phyloP scores from a whole-genome alignment of 495 filamentous ascomycete species.

The Tuber microsphaerosporum region DNA sequence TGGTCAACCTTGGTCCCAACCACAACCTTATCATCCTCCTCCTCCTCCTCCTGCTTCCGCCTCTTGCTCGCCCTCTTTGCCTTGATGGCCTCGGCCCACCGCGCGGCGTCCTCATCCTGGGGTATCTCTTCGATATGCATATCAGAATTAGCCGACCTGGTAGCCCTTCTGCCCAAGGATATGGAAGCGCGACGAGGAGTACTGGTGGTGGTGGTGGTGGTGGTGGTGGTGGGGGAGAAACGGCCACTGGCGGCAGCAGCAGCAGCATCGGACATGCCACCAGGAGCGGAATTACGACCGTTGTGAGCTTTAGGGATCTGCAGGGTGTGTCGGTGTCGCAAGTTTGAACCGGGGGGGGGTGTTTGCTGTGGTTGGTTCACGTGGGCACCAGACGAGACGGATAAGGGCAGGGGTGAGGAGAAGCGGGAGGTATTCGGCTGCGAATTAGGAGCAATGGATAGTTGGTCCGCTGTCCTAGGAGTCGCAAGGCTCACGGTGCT shows the following conservation, averaged over 20 bases:
- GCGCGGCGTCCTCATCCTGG: conserved; percentile 79
- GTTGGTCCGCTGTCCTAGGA: conserved; percentile 18
- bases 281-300: conserved; percentile 50
- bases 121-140: conserved; percentile 71
- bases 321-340: conserved; percentile 72
- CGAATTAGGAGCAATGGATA: conserved; percentile 23
- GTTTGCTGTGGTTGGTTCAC: conserved; percentile 24
- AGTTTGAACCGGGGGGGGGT: conserved; percentile 24
- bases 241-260: conserved; percentile 72
- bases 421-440: conserved; percentile 30
- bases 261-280: conserved; percentile 56
- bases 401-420: conserved; percentile 17
- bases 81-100: conserved; percentile 87
- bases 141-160: conserved; percentile 78
- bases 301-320: conserved; percentile 64
- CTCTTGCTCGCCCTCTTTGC: conserved; percentile 80
- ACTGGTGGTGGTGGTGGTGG: no score
- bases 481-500: conserved; percentile 16
- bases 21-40: conserved; percentile 79
- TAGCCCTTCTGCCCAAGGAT: conserved; percentile 68
- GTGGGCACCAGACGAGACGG: conserved; percentile 16
- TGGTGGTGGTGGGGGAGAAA: conserved; percentile 74
- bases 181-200: conserved; percentile 66
- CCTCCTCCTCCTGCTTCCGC: conserved; percentile 75
- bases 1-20: conserved; percentile 99